phyloP scores from a whole-genome alignment of 495 filamentous ascomycete species.

The Aspergillus cavernicola region DNA sequence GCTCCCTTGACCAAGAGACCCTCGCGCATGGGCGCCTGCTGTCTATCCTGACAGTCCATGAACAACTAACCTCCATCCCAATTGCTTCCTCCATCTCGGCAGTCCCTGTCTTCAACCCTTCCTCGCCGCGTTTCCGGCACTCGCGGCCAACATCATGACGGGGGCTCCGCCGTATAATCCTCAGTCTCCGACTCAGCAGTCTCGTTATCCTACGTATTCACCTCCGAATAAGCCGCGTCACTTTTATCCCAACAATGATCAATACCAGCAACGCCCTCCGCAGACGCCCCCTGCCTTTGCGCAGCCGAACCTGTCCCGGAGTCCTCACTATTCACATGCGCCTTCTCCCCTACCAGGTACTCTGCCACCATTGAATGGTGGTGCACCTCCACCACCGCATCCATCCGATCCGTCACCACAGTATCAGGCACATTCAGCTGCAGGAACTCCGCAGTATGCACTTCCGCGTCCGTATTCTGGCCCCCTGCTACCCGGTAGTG shows the following conservation, averaged over 20 bases:
- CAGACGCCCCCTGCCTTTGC: conserved; percentile 53
- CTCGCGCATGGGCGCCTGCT: conserved; percentile 19
- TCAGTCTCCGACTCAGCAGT: conserved; percentile 43
- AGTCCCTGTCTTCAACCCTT: conserved; percentile 5
- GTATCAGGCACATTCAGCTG: conserved; percentile 40
- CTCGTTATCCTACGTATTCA: conserved; percentile 37
- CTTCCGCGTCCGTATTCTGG: conserved; percentile 46
- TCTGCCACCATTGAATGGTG: conserved; percentile 48
- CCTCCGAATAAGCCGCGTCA: conserved; percentile 48
- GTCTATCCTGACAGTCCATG: conserved; percentile 9
- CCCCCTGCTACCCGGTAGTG: conserved; percentile 32
- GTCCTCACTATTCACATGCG: conserved; percentile 49
- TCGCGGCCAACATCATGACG: conserved; percentile 46
- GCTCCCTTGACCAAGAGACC: conserved; percentile 13
- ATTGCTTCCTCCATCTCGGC: conserved; percentile 10
- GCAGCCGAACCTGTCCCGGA: conserved; percentile 45
- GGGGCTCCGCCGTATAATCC: conserved; percentile 46
- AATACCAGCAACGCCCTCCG: conserved; percentile 50
- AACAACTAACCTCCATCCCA: conserved; percentile 10
- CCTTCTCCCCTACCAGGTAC: conserved; percentile 50
- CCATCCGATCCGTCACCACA: conserved; percentile 41
- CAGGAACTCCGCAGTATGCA: conserved; percentile 31
- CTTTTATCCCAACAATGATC: conserved; percentile 56
- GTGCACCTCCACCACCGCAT: conserved; percentile 45
- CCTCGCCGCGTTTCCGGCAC: conserved; percentile 29